phyloP scores from a whole-genome alignment of 2,329 filamentous ascomycete genomes.

The Graphilbum sp. region DNA sequence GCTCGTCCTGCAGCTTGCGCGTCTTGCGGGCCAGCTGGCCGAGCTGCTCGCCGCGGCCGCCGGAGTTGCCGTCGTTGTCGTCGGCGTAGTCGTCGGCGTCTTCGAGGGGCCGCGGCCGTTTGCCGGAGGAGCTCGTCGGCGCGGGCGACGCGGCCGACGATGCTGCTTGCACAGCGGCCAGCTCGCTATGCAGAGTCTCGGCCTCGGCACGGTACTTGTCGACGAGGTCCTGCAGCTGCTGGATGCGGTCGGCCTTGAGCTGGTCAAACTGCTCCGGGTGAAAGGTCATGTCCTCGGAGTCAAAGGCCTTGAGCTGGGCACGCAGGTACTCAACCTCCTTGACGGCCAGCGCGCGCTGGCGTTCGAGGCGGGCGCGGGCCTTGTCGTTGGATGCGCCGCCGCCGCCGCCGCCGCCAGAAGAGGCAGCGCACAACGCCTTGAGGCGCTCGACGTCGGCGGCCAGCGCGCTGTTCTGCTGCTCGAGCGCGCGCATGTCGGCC shows the following conservation, averaged over 20 bases:
- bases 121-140: slow-evolving; percentile 27
- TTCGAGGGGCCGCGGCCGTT: slow-evolving; percentile 43
- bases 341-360: slow-evolving; percentile 68
- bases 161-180: slow-evolving; percentile 43
- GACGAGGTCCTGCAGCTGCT: slow-evolving; percentile 70
- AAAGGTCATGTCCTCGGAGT: slow-evolving; percentile 77
- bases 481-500: slow-evolving; percentile 52
- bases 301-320: slow-evolving; percentile 76
- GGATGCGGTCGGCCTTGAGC: slow-evolving; percentile 55
- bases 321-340: slow-evolving; percentile 93
- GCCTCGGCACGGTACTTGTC: slow-evolving; percentile 77
- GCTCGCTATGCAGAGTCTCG: slow-evolving; percentile 53
- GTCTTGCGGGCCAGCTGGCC: slow-evolving; percentile 76
- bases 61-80: slow-evolving; percentile 42
- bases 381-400: slow-evolving; percentile 31
- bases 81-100: slow-evolving; percentile 37
- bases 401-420: too few species aligned
- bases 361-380: slow-evolving; percentile 58
- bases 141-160: slow-evolving; percentile 16
- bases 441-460: too few species aligned
- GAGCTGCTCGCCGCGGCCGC: too few species aligned
- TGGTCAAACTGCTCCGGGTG: slow-evolving; percentile 66
- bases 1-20: slow-evolving; percentile 65
- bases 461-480: slow-evolving; percentile 51
- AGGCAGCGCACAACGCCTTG: too few species aligned